Evolutionary conservation across 306 rosid genomes (phyloP).

Genomic region (Lotus japonicus): DNA sequence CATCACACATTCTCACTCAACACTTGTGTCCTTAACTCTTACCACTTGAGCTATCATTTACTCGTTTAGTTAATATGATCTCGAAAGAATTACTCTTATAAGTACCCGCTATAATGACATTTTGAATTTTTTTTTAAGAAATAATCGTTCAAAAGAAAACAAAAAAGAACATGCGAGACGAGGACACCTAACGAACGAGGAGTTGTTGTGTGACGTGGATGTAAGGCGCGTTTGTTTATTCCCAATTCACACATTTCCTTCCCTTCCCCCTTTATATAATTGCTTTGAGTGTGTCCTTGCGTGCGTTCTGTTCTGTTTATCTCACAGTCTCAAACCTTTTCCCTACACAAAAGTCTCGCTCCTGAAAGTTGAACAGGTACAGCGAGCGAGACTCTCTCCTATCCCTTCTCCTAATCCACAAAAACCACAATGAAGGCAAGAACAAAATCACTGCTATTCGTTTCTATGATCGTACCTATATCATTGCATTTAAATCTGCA

Average conservation of each 20-base stretch:
- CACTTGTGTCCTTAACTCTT: too few relatives aligned
- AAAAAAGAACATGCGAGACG: too few relatives aligned
- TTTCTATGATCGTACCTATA: not conserved
- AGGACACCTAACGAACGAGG: slow-evolving; percentile 11
- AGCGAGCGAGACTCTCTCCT: not conserved
- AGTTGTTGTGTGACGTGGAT: not conserved
- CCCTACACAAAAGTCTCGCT: not conserved
- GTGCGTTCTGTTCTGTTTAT: not conserved
- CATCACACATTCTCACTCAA: too few relatives aligned
- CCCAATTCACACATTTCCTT: not conserved
- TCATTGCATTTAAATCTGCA: not conserved
- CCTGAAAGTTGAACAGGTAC: not conserved
- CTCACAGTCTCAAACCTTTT: not conserved
- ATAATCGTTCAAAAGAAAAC: not conserved
- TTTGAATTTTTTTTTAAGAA: too few relatives aligned
- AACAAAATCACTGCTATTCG: not conserved
- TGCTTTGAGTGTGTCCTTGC: not conserved
- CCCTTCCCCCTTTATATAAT: not conserved
- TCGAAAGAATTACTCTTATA: too few relatives aligned
- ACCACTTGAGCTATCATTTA: too few relatives aligned
- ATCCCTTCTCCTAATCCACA: not conserved
- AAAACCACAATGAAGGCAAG: slow-evolving; percentile 35
- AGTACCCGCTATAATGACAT: too few relatives aligned
- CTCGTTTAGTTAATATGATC: too few relatives aligned
- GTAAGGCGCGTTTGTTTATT: not conserved